Evolutionary conservation across 352 stramenopile genomes (phyloP).

Genomic region (Globisporangium recalcitrans): DNA sequence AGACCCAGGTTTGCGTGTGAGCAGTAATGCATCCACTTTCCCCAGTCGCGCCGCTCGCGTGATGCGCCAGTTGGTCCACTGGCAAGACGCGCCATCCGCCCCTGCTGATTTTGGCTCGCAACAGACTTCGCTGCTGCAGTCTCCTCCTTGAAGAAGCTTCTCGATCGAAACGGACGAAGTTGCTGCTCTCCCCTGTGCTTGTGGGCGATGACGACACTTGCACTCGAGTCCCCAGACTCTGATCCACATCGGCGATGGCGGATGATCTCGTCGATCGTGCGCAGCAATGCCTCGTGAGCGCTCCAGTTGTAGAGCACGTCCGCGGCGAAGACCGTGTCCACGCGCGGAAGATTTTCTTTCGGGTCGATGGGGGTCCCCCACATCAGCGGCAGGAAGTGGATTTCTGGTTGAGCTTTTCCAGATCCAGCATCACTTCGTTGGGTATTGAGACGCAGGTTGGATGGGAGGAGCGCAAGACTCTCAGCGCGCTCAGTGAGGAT

Average conservation of each 20-base stretch:
- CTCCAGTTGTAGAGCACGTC: constrained; percentile 68
- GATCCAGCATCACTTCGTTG: not conserved
- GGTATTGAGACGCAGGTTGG: constrained; percentile 30
- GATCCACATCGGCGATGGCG: not conserved
- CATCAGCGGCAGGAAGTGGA: constrained; percentile 19
- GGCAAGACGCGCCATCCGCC: constrained; percentile 14
- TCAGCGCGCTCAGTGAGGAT: constrained; percentile 35
- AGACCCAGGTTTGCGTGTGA: constrained; percentile 14
- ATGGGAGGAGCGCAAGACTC: constrained; percentile 20
- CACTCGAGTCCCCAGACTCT: not conserved
- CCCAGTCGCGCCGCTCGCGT: constrained; percentile 15
- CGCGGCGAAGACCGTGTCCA: constrained; percentile 36
- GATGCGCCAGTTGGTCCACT: constrained; percentile 25
- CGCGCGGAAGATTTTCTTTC: not conserved
- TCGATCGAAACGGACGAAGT: constrained; percentile 25
- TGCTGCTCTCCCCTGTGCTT: constrained; percentile 31
- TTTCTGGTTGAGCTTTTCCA: not conserved
- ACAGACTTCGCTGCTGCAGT: not conserved
- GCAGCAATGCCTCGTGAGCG: constrained; percentile 36
- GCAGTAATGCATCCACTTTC: constrained; percentile 22
- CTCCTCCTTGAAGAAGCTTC: constrained; percentile 16
- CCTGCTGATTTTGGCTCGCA: not conserved
- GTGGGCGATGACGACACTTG: constrained; percentile 39
- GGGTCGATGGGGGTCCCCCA: constrained; percentile 25
- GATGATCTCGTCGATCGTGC: constrained; percentile 22